Percentiles rank a stretch among this genome's conserved stretches.
These are phyloP conservation scores for Aspergillus versicolor DNA, from an alignment of 2,329 filamentous ascomycete species.

Conservation along the genomic window DNA sequence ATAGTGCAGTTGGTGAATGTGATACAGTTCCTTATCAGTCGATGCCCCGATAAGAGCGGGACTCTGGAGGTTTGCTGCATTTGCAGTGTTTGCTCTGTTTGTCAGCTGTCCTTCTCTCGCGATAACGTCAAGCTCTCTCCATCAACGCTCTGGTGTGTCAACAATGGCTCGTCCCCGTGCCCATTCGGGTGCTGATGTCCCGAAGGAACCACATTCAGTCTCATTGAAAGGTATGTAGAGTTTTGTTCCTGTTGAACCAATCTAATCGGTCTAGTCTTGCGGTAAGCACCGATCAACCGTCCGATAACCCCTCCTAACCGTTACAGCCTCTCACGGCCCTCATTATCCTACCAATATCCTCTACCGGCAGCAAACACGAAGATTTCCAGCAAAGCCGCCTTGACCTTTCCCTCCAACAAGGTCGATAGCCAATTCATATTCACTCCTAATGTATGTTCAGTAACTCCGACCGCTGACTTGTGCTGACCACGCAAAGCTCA, in stretches of 20 bases:
- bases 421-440: conserved; percentile 55
- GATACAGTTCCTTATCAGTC: background rate
- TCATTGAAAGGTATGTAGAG: conserved; percentile 64
- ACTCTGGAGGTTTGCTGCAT: conserved; percentile 26
- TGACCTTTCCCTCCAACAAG: conserved; percentile 65
- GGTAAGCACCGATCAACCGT: conserved; percentile 30
- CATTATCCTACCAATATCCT: conserved; percentile 45
- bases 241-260: background rate
- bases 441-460: conserved; percentile 49
- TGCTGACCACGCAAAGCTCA: conserved; percentile 52
- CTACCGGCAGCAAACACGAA: conserved; percentile 48
- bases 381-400: conserved; percentile 63
- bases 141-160: background rate
- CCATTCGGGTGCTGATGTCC: conserved; percentile 42
- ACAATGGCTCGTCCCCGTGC: conserved; percentile 45
- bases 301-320: conserved; percentile 15
- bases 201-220: conserved; percentile 74
- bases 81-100: conserved; percentile 27
- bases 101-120: conserved; percentile 4
- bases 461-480: background rate
- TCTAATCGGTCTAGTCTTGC: conserved; percentile 35
- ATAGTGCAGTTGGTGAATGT: background rate
- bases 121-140: conserved; percentile 9
- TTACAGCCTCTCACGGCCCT: conserved; percentile 71
- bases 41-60: background rate